These are phyloP conservation scores for Colletotrichum lindemuthianum DNA, from an alignment of 2,329 filamentous ascomycete species.

Conservation along the genomic window DNA sequence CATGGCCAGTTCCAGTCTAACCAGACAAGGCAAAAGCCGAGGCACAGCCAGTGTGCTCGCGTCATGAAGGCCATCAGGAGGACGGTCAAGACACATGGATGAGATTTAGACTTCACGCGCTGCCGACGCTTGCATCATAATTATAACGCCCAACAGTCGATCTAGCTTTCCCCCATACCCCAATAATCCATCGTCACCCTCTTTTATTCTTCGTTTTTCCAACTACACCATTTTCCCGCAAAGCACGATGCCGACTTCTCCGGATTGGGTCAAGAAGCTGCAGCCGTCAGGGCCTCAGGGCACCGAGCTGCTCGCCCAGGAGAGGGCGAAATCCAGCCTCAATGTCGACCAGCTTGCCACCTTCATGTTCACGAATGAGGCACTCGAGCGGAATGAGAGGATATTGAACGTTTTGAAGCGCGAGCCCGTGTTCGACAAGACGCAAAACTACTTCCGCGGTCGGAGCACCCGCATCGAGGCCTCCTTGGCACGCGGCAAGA, in stretches of 20 bases:
- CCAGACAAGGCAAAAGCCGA: slow-evolving; percentile 27
- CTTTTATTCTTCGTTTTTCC: too few species aligned
- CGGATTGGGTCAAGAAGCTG: slow-evolving; percentile 42
- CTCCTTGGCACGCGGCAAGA: slow-evolving; percentile 76
- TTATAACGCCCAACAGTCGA: too few species aligned
- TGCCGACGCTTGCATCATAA: not conserved
- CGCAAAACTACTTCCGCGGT: slow-evolving; percentile 79
- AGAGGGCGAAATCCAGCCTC: slow-evolving; percentile 74
- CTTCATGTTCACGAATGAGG: slow-evolving; percentile 75
- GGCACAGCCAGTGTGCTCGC: slow-evolving; percentile 19
- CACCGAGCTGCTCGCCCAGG: slow-evolving; percentile 72
- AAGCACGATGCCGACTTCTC: slow-evolving; percentile 30
- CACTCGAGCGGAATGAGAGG: slow-evolving; percentile 67
- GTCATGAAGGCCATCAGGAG: slow-evolving; percentile 25
- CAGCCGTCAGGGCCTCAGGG: slow-evolving; percentile 70
- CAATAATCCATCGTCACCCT: too few species aligned
- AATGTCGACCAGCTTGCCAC: slow-evolving; percentile 73
- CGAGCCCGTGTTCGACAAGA: slow-evolving; percentile 81
- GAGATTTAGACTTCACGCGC: slow-evolving; percentile 19
- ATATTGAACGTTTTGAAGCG: slow-evolving; percentile 72
- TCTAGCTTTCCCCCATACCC: too few species aligned
- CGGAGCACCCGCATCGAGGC: slow-evolving; percentile 75
- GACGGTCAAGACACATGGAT: slow-evolving; percentile 15
- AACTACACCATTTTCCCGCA: too few species aligned
- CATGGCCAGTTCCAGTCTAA: slow-evolving; percentile 14